A percentile compares a stretch with the other conserved stretches of the same genome.
phyloP scores from a whole-genome alignment of 1,139 yeast species.

The Debaryomyces udenii region DNA sequence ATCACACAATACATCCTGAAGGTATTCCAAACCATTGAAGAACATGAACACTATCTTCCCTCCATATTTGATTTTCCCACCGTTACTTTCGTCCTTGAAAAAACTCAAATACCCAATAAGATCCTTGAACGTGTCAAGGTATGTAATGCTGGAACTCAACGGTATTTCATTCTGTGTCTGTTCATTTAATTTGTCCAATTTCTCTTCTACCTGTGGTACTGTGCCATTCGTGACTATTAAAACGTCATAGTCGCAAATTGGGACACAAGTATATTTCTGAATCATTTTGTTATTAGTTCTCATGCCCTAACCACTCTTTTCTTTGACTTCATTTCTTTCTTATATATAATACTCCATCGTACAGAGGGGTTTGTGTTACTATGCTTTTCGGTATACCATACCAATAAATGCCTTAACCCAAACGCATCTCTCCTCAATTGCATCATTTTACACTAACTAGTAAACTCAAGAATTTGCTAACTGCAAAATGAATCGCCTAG shows the following conservation, averaged over 20 bases:
- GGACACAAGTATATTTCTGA: conserved; percentile 41
- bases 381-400: too few species aligned
- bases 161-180: conserved; percentile 32
- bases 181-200: conserved; percentile 28
- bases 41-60: conserved; percentile 46
- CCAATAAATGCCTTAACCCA: too few species aligned
- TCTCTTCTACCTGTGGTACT: conserved; percentile 33
- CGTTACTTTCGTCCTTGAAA: conserved; percentile 14
- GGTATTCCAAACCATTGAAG: conserved; percentile 39
- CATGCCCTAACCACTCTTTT: too few species aligned
- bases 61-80: conserved; percentile 16
- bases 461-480: too few species aligned
- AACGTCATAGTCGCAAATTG: conserved; percentile 37
- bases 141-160: conserved; percentile 27
- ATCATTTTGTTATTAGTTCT: conserved; percentile 37
- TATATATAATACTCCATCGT: too few species aligned
- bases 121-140: conserved; percentile 31
- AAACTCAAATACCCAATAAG: conserved; percentile 22
- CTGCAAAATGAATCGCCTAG: too few species aligned
- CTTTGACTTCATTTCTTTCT: too few species aligned
- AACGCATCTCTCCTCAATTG: background rate
- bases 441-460: too few species aligned
- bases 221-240: conserved; percentile 41
- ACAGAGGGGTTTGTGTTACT: too few species aligned
- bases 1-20: conserved; percentile 36